phyloP scores from a whole-genome alignment of 2,329 filamentous ascomycete species.

The Fusarium abutilonis region DNA sequence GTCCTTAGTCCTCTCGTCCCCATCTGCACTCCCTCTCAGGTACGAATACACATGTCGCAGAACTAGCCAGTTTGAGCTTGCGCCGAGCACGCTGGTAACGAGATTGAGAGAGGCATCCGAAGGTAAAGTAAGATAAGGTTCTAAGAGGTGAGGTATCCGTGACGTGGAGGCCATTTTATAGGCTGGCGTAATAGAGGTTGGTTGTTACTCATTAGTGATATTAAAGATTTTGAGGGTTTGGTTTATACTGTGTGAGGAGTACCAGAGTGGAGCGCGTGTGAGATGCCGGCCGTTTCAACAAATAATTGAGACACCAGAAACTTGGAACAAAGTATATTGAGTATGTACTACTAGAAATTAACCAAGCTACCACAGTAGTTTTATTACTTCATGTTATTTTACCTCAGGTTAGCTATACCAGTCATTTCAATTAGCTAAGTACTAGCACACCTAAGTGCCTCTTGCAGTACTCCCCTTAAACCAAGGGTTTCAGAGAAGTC shows the following conservation, averaged over 20 bases:
- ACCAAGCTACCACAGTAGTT: no score
- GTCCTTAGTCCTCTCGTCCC: conserved; percentile 44
- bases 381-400: no score
- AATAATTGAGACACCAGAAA: neutral
- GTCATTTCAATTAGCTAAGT: no score
- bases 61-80: conserved; percentile 72
- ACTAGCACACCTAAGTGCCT: no score
- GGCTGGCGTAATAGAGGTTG: neutral
- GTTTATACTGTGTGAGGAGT: conserved; percentile 33
- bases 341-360: no score
- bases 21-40: conserved; percentile 47
- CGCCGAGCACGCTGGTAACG: conserved; percentile 73
- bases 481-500: neutral
- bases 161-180: conserved; percentile 49
- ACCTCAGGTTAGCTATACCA: no score
- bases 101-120: conserved; percentile 69
- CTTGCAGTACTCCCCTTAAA: neutral
- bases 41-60: conserved; percentile 64
- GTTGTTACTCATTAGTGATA: conserved; percentile 20
- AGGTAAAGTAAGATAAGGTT: conserved; percentile 70
- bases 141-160: conserved; percentile 70
- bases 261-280: conserved; percentile 16
- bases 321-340: no score
- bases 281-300: neutral
- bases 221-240: conserved; percentile 31